A percentile compares a stretch with the other conserved stretches of the same genome.
phyloP scores from a whole-genome alignment of 83 land plant genomes.

The Picea engelmannii region DNA sequence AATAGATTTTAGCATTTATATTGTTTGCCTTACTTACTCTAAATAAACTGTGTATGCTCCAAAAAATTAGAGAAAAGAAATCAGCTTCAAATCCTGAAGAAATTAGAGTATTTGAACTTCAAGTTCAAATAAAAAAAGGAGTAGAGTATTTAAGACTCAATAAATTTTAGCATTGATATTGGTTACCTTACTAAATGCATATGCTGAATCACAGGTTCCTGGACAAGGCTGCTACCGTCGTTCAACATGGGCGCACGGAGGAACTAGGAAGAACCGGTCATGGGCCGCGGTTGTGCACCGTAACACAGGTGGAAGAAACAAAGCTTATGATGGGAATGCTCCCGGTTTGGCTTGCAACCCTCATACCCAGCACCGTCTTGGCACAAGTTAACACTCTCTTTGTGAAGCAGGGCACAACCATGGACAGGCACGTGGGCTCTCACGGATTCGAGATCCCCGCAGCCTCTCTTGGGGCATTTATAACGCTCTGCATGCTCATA shows the following conservation, averaged over 20 bases:
- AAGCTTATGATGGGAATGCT: conserved; percentile 34
- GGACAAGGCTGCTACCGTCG: conserved; percentile 4
- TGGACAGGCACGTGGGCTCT: conserved; percentile 24
- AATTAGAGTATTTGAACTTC: too few species aligned
- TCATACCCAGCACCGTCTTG: conserved; percentile 62
- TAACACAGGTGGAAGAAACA: conserved; percentile 40
- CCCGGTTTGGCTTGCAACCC: conserved; percentile 50
- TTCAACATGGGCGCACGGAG: neutral
- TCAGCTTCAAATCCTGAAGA: too few species aligned
- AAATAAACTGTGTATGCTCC: too few species aligned
- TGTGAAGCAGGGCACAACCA: conserved; percentile 34
- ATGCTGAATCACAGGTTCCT: conserved; percentile 8
- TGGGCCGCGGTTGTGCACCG: conserved; percentile 19
- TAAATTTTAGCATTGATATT: too few species aligned
- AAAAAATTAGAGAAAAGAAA: too few species aligned
- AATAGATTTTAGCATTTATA: too few species aligned
- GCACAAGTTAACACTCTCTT: conserved; percentile 46
- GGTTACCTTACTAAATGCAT: too few species aligned
- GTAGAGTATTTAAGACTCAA: too few species aligned
- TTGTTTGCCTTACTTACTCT: too few species aligned
- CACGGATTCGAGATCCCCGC: conserved; percentile 39
- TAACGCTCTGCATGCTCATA: conserved; percentile 22
- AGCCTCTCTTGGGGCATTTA: conserved; percentile 40
- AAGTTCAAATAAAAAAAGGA: too few species aligned
- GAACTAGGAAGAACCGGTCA: neutral